Evolutionary conservation across 192 early-diverging fungal species (phyloP).

Genomic region (Phlyctochytrium arcticum): DNA sequence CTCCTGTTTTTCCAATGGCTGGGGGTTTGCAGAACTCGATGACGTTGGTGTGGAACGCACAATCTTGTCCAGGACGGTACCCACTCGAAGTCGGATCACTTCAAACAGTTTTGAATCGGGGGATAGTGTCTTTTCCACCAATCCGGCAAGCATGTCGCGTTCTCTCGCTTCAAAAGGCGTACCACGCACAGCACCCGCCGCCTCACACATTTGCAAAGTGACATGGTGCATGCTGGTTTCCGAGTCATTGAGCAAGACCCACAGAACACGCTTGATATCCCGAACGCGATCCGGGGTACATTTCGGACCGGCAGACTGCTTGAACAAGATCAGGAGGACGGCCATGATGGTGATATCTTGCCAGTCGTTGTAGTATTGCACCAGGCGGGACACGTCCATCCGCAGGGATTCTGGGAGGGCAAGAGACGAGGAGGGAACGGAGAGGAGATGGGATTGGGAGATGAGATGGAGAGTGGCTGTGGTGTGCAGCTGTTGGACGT

Average conservation of each 20-base stretch:
- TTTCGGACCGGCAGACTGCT: conserved; percentile 33
- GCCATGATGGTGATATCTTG: conserved; percentile 53
- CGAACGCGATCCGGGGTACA: conserved; percentile 1
- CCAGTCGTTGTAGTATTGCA: conserved; percentile 49
- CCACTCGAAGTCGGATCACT: conserved; percentile 36
- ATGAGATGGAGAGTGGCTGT: conserved; percentile 30
- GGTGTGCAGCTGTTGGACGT: conserved; percentile 23
- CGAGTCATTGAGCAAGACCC: conserved; percentile 51
- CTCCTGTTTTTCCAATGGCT: conserved; percentile 16
- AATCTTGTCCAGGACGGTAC: not conserved
- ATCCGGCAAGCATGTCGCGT: conserved; percentile 14
- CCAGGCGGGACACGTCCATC: conserved; percentile 42
- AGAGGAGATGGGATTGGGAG: conserved; percentile 16
- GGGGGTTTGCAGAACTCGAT: not conserved
- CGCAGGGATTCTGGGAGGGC: conserved; percentile 43
- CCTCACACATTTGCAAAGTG: conserved; percentile 37
- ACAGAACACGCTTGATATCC: conserved; percentile 34
- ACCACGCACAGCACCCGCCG: conserved; percentile 36
- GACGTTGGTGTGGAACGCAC: no score
- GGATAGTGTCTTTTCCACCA: conserved; percentile 44
- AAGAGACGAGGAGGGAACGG: conserved; percentile 2
- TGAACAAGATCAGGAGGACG: conserved; percentile 40
- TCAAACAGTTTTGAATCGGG: conserved; percentile 37
- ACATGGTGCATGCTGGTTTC: conserved; percentile 49
- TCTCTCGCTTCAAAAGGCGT: conserved; percentile 14